Percentiles rank a stretch among this genome's conserved stretches.
These are phyloP conservation scores for Fusarium keratoplasticum DNA, from an alignment of 2,329 filamentous ascomycete species.

Conservation along the genomic window DNA sequence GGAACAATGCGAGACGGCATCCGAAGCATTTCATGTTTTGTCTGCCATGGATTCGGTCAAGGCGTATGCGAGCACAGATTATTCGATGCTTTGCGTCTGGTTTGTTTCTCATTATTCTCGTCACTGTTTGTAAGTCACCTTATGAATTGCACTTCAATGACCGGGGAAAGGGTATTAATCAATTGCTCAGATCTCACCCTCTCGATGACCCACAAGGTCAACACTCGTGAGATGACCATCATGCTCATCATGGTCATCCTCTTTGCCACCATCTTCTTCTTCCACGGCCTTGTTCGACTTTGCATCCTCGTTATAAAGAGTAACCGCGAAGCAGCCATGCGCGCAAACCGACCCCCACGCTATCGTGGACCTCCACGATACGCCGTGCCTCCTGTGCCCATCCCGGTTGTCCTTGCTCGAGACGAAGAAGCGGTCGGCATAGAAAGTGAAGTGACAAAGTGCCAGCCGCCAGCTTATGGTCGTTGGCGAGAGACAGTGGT, in stretches of 20 bases:
- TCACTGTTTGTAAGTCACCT: constrained; percentile 72
- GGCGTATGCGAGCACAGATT: constrained; percentile 65
- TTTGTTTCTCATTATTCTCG: constrained; percentile 66
- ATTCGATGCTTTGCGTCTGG: constrained; percentile 75
- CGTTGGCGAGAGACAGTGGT: constrained; percentile 86
- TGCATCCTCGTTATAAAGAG: constrained; percentile 72
- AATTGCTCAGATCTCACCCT: constrained; percentile 74
- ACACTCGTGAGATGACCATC: constrained; percentile 79
- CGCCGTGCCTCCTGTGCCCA: constrained; percentile 77
- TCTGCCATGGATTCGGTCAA: constrained; percentile 67
- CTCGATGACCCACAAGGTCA: constrained; percentile 71
- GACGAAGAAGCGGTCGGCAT: constrained; percentile 77
- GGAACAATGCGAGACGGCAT: constrained; percentile 28
- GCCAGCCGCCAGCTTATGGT: constrained; percentile 85
- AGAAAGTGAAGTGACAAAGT: constrained; percentile 66
- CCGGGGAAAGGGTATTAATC: neutral
- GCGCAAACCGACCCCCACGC: constrained; percentile 53
- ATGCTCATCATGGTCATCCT: constrained; percentile 83
- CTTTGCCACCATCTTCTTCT: constrained; percentile 81
- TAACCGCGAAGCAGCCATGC: constrained; percentile 44
- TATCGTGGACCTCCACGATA: constrained; percentile 70
- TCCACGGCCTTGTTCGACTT: constrained; percentile 80
- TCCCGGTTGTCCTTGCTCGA: constrained; percentile 78
- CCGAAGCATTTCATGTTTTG: constrained; percentile 64
- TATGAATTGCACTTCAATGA: neutral